Percentiles rank a stretch among this genome's conserved stretches.
phyloP scores from a whole-genome alignment of 2,329 filamentous ascomycete species.

The Pyricularia grisea region DNA sequence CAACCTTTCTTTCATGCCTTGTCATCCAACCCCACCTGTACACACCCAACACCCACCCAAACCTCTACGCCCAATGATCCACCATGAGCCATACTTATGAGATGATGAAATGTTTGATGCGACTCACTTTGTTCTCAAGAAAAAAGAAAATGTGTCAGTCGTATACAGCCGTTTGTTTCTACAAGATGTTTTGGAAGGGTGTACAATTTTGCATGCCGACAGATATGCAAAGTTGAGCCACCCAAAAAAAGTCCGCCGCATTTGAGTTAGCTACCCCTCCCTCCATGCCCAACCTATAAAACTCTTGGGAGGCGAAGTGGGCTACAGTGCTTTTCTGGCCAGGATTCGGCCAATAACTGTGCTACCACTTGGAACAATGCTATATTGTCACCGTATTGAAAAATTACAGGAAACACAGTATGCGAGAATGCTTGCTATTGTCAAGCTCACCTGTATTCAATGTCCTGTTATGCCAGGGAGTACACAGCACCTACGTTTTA shows the following conservation, averaged over 20 bases:
- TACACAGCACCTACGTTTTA: too few species aligned
- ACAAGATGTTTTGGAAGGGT: background rate
- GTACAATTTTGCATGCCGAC: background rate
- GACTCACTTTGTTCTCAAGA: background rate
- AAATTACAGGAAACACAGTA: background rate
- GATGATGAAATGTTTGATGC: background rate
- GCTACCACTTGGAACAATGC: too few species aligned
- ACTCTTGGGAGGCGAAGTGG: background rate
- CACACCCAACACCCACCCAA: background rate
- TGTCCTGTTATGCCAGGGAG: background rate
- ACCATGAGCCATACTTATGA: background rate
- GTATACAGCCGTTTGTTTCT: background rate
- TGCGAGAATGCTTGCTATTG: background rate
- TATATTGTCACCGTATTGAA: background rate
- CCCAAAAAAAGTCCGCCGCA: background rate
- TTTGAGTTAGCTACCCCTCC: background rate
- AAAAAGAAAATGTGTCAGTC: background rate
- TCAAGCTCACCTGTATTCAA: background rate
- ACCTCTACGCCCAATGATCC: background rate
- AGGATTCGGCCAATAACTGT: background rate
- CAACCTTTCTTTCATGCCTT: background rate
- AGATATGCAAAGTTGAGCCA: background rate
- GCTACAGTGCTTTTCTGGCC: background rate
- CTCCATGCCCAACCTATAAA: background rate
- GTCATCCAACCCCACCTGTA: background rate